Evolutionary conservation across 2,329 filamentous ascomycete species (phyloP).

Genomic region (Aspergillaceae sp.): DNA sequence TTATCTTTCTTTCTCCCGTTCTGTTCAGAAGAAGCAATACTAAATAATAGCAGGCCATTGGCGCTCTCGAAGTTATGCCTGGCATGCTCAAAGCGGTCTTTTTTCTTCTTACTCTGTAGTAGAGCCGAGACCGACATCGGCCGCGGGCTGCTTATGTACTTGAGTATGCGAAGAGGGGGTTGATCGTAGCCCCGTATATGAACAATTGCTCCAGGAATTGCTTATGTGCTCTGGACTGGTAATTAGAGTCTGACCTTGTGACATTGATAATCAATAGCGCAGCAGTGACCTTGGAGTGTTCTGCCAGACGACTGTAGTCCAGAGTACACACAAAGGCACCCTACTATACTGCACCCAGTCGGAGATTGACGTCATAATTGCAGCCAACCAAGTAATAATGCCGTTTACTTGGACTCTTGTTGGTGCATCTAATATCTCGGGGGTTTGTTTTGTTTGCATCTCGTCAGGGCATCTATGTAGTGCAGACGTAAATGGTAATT

Average conservation of each 20-base stretch:
- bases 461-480: neutral
- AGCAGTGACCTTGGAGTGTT: neutral
- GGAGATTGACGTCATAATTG: neutral
- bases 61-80: neutral
- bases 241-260: neutral
- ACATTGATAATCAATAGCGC: neutral
- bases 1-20: neutral
- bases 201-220: too few relatives aligned
- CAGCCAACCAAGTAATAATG: constrained; percentile 2
- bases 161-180: neutral
- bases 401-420: constrained; percentile 3
- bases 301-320: too few relatives aligned
- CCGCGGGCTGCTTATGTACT: neutral
- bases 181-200: neutral
- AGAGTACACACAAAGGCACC: neutral
- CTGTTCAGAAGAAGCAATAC: neutral
- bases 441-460: too few relatives aligned
- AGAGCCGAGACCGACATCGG: constrained; percentile 4
- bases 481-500: too few relatives aligned
- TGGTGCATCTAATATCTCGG: neutral
- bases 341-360: neutral
- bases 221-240: neutral
- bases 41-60: neutral
- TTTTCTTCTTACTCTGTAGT: neutral
- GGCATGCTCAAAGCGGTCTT: too few relatives aligned